A percentile compares a stretch with the other conserved stretches of the same genome.
Evolutionary conservation across 1,284 basidiomycete species (phyloP).

Genomic region (Cutaneotrichosporon spelunceum): DNA sequence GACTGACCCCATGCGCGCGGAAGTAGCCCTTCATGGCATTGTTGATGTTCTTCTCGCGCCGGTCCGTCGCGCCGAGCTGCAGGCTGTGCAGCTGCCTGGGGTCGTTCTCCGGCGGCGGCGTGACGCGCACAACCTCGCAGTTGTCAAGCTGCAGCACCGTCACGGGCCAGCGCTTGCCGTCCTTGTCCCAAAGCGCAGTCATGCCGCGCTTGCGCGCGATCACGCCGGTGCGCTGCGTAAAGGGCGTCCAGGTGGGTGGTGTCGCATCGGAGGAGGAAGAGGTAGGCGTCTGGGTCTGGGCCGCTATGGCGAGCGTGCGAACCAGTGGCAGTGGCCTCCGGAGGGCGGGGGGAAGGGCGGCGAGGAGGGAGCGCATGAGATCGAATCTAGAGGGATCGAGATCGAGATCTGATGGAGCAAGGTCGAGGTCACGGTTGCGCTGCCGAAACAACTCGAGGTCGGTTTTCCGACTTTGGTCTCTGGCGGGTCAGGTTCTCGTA

Average conservation of each 20-base stretch:
- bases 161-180: constrained; percentile 81
- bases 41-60: constrained; percentile 64
- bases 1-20: constrained; percentile 70
- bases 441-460: constrained; percentile 1
- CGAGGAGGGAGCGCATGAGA: constrained; percentile 34
- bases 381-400: background rate
- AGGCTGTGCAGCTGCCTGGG: constrained; percentile 70
- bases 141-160: constrained; percentile 71
- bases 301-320: constrained; percentile 27
- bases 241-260: constrained; percentile 66
- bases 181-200: constrained; percentile 88
- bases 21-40: constrained; percentile 83
- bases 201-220: constrained; percentile 95
- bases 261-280: background rate
- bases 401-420: background rate
- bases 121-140: constrained; percentile 52
- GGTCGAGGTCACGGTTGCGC: too few relatives aligned
- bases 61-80: constrained; percentile 76
- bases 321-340: constrained; percentile 16
- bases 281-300: constrained; percentile 13
- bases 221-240: constrained; percentile 85
- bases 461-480: constrained; percentile 2
- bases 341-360: constrained; percentile 13
- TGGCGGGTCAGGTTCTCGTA: background rate
- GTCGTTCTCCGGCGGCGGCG: constrained; percentile 33